phyloP scores from a whole-genome alignment of 129 eudicot species.

The Glebionis coronaria region DNA sequence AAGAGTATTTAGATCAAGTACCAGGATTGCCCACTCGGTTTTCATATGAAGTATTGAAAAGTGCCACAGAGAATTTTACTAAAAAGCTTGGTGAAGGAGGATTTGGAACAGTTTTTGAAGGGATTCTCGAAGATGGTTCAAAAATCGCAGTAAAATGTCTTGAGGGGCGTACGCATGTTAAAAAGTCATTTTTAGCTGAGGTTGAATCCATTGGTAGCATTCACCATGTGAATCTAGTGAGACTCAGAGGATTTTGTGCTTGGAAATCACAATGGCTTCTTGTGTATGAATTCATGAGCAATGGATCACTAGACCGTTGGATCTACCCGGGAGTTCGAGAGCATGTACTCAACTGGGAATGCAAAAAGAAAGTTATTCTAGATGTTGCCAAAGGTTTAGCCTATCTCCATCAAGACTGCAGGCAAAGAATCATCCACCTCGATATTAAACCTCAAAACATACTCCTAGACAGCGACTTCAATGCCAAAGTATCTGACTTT shows the following conservation, averaged over 20 bases:
- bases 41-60: slow-evolving; percentile 33
- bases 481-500: slow-evolving; percentile 36
- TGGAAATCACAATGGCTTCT: slow-evolving; percentile 25
- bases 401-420: slow-evolving; percentile 39
- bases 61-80: slow-evolving; percentile 31
- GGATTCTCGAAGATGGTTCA: slow-evolving; percentile 18
- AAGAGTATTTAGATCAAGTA: slow-evolving; percentile 20
- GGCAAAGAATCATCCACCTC: slow-evolving; percentile 37
- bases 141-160: slow-evolving; percentile 31
- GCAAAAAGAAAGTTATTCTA: slow-evolving; percentile 27
- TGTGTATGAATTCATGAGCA: slow-evolving; percentile 28
- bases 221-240: slow-evolving; percentile 35
- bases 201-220: slow-evolving; percentile 37
- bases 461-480: slow-evolving; percentile 33
- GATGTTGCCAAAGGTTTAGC: slow-evolving; percentile 34
- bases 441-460: slow-evolving; percentile 45
- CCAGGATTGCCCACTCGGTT: slow-evolving; percentile 34
- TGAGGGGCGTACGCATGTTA: slow-evolving; percentile 9
- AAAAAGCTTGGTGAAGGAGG: slow-evolving; percentile 60
- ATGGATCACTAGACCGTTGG: slow-evolving; percentile 34
- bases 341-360: slow-evolving; percentile 17
- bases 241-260: slow-evolving; percentile 37
- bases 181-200: slow-evolving; percentile 31
- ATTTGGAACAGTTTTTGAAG: slow-evolving; percentile 33
- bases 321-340: slow-evolving; percentile 16